Evolutionary conservation across 805 yeast genomes (phyloP).

Genomic region (Ogataea angusta): DNA sequence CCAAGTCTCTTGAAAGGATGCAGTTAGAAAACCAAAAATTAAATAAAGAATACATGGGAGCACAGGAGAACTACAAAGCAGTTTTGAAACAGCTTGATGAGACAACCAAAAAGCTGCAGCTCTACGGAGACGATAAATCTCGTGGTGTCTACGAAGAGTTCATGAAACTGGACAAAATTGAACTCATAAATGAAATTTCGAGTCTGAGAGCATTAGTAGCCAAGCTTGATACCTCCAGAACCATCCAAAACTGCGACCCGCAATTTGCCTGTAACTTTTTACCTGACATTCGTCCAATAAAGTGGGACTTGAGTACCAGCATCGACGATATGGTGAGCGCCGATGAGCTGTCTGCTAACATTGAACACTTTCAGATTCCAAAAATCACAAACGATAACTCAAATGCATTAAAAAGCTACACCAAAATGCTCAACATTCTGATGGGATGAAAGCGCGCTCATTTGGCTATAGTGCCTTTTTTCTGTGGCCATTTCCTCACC

Average conservation of each 20-base stretch:
- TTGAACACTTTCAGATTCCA: neutral
- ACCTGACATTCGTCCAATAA: neutral
- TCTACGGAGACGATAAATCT: conserved; percentile 12
- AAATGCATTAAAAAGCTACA: conserved; percentile 2
- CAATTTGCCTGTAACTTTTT: neutral
- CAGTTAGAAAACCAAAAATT: conserved; percentile 25
- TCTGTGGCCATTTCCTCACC: conserved; percentile 75
- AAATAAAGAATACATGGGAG: conserved; percentile 9
- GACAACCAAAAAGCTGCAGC: conserved; percentile 7
- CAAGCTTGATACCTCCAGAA: conserved; percentile 2
- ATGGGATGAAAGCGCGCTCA: conserved; percentile 6
- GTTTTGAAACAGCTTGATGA: conserved; percentile 1
- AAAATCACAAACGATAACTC: neutral
- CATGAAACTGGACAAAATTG: conserved; percentile 9
- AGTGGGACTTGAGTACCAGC: conserved; percentile 3
- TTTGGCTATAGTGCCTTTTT: neutral
- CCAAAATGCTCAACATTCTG: neutral
- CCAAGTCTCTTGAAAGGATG: conserved; percentile 22
- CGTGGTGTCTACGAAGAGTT: conserved; percentile 12
- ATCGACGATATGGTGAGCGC: neutral
- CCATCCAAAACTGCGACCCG: neutral
- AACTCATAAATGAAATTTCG: conserved; percentile 15
- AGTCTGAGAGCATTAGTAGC: conserved; percentile 13
- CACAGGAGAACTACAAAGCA: conserved; percentile 12
- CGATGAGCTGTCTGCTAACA: neutral